Percentiles rank a stretch among this genome's conserved stretches.
Conservation (phyloP, 345 rosid genomes). For the Acer saccharum region DNA sequence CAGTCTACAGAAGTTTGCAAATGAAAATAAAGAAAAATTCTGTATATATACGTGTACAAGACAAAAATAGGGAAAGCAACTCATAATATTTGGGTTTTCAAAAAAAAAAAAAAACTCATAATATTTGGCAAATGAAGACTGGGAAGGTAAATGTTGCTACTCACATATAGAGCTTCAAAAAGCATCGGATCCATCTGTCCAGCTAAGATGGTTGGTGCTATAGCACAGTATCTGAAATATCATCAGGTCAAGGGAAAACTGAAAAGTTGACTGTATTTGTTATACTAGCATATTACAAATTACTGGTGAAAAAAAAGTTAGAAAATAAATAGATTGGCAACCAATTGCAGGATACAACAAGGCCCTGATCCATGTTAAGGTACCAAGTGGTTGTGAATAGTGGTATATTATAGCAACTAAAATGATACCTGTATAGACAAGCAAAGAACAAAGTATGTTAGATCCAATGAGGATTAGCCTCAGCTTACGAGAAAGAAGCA, state of each 20-base stretch:
- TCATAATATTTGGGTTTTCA: neutral
- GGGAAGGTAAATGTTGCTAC: slow-evolving; percentile 22
- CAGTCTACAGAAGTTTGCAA: neutral
- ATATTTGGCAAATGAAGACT: slow-evolving; percentile 9
- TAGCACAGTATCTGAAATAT: slow-evolving; percentile 67
- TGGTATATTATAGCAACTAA: slow-evolving; percentile 72
- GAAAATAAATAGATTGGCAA: slow-evolving; percentile 4
- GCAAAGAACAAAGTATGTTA: slow-evolving; percentile 21
- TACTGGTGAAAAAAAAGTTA: neutral
- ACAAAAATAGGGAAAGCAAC: neutral
- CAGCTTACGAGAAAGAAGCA: slow-evolving; percentile 1
- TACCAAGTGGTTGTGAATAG: slow-evolving; percentile 58
- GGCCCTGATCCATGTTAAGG: slow-evolving; percentile 55
- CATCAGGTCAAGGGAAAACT: slow-evolving; percentile 34
- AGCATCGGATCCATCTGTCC: slow-evolving; percentile 81
- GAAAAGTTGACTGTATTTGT: slow-evolving; percentile 8
- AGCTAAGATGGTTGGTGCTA: slow-evolving; percentile 83
- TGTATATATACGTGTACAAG: neutral
- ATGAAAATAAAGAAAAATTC: slow-evolving; percentile 3
- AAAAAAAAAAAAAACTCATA: neutral
- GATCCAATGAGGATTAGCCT: slow-evolving; percentile 18
- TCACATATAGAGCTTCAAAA: slow-evolving; percentile 92
- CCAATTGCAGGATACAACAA: slow-evolving; percentile 60
- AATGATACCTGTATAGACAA: slow-evolving; percentile 56
- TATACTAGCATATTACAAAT: slow-evolving; percentile 12